Conservation (phyloP, 768 basidiomycete genomes). For the Mycena crocata region DNA sequence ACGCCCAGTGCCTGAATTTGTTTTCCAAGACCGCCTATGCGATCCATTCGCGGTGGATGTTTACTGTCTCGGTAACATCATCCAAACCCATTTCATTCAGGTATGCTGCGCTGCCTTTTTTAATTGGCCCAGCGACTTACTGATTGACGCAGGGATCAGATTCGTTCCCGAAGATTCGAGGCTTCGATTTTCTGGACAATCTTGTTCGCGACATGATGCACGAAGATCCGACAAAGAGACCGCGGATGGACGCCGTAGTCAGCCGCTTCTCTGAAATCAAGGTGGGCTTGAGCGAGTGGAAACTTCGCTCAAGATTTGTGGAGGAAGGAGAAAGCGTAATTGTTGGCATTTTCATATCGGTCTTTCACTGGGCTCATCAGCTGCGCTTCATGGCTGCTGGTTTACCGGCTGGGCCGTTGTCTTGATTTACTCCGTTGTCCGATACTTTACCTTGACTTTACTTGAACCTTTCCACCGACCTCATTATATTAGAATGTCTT, state of each 20-base stretch:
- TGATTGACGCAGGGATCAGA: not conserved
- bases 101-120: not conserved
- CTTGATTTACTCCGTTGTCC: too few species aligned
- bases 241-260: not conserved
- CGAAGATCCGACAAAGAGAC: not conserved
- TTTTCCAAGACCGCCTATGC: not conserved
- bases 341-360: not conserved
- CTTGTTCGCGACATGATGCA: not conserved
- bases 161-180: not conserved
- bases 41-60: conserved; percentile 15
- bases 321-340: not conserved
- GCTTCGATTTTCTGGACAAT: not conserved
- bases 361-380: not conserved
- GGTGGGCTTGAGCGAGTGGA: not conserved
- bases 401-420: too few species aligned
- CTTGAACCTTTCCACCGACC: too few species aligned
- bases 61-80: conserved; percentile 4
- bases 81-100: not conserved
- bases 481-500: too few species aligned
- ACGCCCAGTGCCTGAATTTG: not conserved
- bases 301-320: conserved; percentile 1
- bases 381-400: not conserved
- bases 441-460: too few species aligned
- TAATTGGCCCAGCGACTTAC: too few species aligned
- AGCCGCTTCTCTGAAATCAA: not conserved